Evolutionary conservation across 1,284 basidiomycete species (phyloP).

Genomic region (Naganishia liquefaciens): DNA sequence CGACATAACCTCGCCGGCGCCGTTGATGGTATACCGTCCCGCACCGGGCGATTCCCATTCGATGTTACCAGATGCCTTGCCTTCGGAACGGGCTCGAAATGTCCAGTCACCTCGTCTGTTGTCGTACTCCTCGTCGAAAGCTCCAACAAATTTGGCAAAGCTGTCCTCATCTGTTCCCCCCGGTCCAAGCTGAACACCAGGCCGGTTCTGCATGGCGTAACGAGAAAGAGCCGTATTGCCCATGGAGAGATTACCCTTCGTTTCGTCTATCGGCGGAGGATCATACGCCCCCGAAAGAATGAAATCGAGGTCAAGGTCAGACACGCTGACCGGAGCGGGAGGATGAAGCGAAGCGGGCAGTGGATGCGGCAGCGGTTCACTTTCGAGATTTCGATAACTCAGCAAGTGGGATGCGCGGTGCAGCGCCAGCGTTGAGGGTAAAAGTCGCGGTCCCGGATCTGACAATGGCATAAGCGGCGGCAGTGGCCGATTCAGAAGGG

Average conservation of each 20-base stretch:
- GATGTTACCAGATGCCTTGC: constrained; percentile 12
- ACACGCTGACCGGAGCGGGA: constrained; percentile 52
- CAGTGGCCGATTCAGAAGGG: constrained; percentile 40
- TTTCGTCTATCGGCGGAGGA: constrained; percentile 16
- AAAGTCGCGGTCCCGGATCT: constrained; percentile 52
- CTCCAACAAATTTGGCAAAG: constrained; percentile 56
- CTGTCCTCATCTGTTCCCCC: constrained; percentile 52
- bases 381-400: constrained; percentile 47
- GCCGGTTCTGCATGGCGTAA: constrained; percentile 30
- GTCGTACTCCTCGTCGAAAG: constrained; percentile 55
- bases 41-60: constrained; percentile 51
- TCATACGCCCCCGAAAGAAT: constrained; percentile 51
- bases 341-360: constrained; percentile 52
- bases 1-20: constrained; percentile 47
- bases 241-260: constrained; percentile 26
- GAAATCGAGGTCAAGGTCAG: constrained; percentile 56
- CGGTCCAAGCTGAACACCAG: constrained; percentile 34
- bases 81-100: constrained; percentile 43
- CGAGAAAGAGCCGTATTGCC: constrained; percentile 33
- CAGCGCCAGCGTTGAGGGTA: constrained; percentile 51
- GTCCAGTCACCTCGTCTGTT: constrained; percentile 55
- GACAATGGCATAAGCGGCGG: constrained; percentile 53
- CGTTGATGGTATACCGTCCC: constrained; percentile 46
- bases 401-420: constrained; percentile 53
- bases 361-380: constrained; percentile 52